Conservation (phyloP, 345 rosid species). For the Eucalyptus victrix region DNA sequence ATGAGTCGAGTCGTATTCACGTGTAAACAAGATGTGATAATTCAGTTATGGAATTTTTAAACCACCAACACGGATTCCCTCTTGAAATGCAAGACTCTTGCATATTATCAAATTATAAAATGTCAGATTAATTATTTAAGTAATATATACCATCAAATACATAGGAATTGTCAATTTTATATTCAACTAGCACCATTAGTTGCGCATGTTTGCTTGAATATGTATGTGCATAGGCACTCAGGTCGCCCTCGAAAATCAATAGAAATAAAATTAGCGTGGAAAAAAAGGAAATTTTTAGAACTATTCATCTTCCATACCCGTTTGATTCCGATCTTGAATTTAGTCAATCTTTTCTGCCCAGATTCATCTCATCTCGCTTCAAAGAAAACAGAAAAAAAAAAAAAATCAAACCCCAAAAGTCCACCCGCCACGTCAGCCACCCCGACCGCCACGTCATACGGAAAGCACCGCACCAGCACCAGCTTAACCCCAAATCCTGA, state of each 20-base stretch:
- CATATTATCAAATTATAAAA: background rate
- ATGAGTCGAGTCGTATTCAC: background rate
- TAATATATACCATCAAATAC: background rate
- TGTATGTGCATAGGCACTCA: background rate
- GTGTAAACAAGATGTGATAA: background rate
- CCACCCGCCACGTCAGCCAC: background rate
- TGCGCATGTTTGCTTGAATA: background rate
- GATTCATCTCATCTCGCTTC: background rate
- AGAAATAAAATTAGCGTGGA: background rate
- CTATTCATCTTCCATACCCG: background rate
- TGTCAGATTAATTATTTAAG: background rate
- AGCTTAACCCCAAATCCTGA: background rate
- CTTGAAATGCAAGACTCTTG: fast-evolving
- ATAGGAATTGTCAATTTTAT: background rate
- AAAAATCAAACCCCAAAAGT: background rate
- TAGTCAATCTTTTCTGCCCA: background rate
- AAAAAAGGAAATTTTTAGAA: too few species aligned
- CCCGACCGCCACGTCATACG: background rate
- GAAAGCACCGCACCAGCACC: background rate
- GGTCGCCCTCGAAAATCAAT: background rate
- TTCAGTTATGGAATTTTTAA: background rate
- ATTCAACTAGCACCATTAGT: background rate
- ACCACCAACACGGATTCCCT: background rate
- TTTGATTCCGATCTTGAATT: background rate
- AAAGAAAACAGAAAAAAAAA: background rate